Base-by-base conservation (phyloP, 2,329 filamentous ascomycete genomes). In the Chaetomiaceae sp. region DNA sequence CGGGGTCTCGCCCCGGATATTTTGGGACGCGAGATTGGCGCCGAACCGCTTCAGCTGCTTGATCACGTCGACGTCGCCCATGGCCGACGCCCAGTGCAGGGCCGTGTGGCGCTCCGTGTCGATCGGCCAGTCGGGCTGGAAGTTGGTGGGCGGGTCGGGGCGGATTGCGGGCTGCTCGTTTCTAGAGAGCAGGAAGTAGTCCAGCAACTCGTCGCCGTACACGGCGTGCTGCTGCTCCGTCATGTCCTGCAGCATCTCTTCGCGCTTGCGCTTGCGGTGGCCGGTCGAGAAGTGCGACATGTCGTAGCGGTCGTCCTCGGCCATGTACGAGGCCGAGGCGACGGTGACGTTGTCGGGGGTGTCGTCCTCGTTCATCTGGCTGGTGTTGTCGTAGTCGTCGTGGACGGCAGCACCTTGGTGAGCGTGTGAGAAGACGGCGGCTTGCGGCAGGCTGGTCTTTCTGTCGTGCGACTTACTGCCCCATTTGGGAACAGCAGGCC, bases 61-160 rank as follows among this genome's bases (percentile, higher is more conserved):
- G 57, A 96, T 89, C 15, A 97, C 89, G 45, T 92, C 88, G 27
- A 96, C 77, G 62, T 97, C 94, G 54, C 94, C 94, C 92, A 99
- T 99, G 22, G 94, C 90, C 49, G 90, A 91, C 17, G 91, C 94
- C 94, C 94, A 99, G 68, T 99, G 94, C 61, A 99, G 80, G 6
- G 92, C 91, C 2, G 91, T 95, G 66, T 97, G 91, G 9, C 87
- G 86, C 64, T 95, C 91, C 39, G 91, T 88, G 68, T 99, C 94
- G 58, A 99, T 96, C n/a, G 86, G 79, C 69, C 89, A 88, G 70
- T 99, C 88, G 6, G 95, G 85, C 65, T 95, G 86, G 64, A 96
- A 95, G 67, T 90, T 87, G 31, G 84, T 76, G 0, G 94, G 94
- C 3, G 92, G 91, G 56, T 89, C 83, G 1, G 91, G 91, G 50